Evolutionary conservation across 176 grass and related monocot genomes (phyloP), one percentile per base, ranked within the genome.

Genomic region (Metroxylon sagu): DNA sequence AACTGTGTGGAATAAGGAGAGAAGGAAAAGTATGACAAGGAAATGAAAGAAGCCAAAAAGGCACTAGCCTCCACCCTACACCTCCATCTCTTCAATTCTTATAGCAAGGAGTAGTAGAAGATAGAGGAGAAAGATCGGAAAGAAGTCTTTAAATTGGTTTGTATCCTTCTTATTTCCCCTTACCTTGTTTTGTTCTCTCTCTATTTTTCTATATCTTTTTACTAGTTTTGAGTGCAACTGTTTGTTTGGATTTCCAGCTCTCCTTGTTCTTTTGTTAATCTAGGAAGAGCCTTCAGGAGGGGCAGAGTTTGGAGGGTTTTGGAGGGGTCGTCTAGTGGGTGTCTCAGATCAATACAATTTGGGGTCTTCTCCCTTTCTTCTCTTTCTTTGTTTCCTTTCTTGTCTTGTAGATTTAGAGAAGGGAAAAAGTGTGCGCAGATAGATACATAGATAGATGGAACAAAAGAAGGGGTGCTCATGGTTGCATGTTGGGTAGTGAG

Each of bases 181-280:
- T n/a, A 14, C 35, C 5, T 10, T 21, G 1, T 49, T 12, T 56
- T 19, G 15, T 23, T 55, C 53, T 56, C 8, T 69, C 30, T 57
- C 28, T 49, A 17, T 30, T 48, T 29, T 26, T 48, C 53, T 90
- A 48, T 56, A 21, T 49, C 71, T 27, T 79, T 91, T 84, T 87
- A 79, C 80, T 86, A 83, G 85, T 83, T 84, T 82, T 82, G 86
- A 87, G 83, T 85, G 86, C 83, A 87, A 96, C 79, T 87, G 77
- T 85, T 90, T 68, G 83, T 87, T 90, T 87, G 83, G 86, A 87
- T 90, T 87, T 87, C 83, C 68, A 76, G 79, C 76, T 79, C 77
- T 69, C 14, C 76, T 87, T 99, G 81, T 85, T 85, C 74, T 85
- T 88, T 80, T 87, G 73, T 80, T 85, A 72, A 78, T 85, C 73